Percentiles rank a stretch among this genome's conserved stretches.
phyloP scores from a whole-genome alignment of 1,139 yeast species.

The Diutina rugosa region DNA sequence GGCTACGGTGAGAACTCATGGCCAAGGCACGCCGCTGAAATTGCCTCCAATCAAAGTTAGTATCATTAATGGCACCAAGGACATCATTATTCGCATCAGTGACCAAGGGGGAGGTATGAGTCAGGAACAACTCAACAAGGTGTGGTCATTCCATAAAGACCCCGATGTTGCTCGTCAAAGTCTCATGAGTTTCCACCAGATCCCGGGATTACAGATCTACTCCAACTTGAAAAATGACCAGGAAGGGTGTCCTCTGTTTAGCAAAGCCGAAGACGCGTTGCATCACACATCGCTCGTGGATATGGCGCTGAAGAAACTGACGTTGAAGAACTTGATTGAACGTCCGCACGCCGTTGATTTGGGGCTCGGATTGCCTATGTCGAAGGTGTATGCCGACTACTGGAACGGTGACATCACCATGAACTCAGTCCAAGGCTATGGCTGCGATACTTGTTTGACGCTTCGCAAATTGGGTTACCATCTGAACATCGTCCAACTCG shows the following conservation, averaged over 20 bases:
- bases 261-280: conserved; percentile 7
- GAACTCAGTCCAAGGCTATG: conserved; percentile 80
- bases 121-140: conserved; percentile 39
- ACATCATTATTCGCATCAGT: conserved; percentile 64
- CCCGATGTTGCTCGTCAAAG: conserved; percentile 45
- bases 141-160: conserved; percentile 79
- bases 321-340: conserved; percentile 37
- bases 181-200: conserved; percentile 48
- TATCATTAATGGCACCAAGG: conserved; percentile 51
- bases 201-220: conserved; percentile 44
- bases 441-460: conserved; percentile 75
- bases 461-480: conserved; percentile 67
- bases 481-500: conserved; percentile 53
- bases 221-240: conserved; percentile 19
- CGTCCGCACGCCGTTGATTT: conserved; percentile 64
- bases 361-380: conserved; percentile 86
- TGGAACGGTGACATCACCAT: conserved; percentile 87
- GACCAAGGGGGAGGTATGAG: conserved; percentile 86
- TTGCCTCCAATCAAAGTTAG: conserved; percentile 66
- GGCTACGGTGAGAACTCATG: conserved; percentile 48
- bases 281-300: conserved; percentile 27
- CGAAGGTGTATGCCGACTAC: conserved; percentile 84
- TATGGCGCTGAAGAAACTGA: conserved; percentile 23
- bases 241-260: conserved; percentile 4
- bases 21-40: conserved; percentile 12